Evolutionary conservation across 2,329 filamentous ascomycete species (phyloP), one percentile per base, ranked within the genome.

Genomic region (Geosmithia putterillii): DNA sequence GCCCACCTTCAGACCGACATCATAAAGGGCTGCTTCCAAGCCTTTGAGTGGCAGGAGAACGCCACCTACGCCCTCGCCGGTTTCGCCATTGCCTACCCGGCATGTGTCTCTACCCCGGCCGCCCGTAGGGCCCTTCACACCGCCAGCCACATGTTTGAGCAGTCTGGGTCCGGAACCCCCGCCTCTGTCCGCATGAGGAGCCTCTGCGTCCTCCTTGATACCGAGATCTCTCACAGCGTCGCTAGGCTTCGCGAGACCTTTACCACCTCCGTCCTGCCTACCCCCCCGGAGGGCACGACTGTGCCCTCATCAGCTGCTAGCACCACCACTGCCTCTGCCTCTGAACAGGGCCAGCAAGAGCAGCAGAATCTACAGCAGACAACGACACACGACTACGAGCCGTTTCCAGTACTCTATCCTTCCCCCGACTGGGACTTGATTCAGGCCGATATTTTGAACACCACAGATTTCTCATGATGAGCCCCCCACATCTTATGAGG

Each of bases 31-130:
- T 45, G 44, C 44, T 45, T 42, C 40, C 44, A 42, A 20, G 40
- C 44, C 4, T 42, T 39, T 18, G 44, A 45, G 28, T 45, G 44
- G 44, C 40, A 38, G 18, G 28, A 42, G 34, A 35, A 45, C 20
- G 44, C 44, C 22, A 22, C 22, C 22, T 45, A 38, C 35, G 40
- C 44, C 21, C 28, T 45, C 38, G 44, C 44, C n/a, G 44, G 32
- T 17, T 45, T 45, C 28, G 40, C 40, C 20, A 19, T 22, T 4
- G 44, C 32, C 9, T 42, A 45, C 44, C 44, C 44, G n/a, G 21
- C 38, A 4, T 38, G 32, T 10, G 17, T 34, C 21, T 17, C 40
- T 10, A 37, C 38, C 12, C 38, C 18, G 7, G n/a, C 14, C 2
- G 44, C 44, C 10, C 14, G 44, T n/a, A 42, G 40, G 32, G 40